A percentile compares a stretch with the other conserved stretches of the same genome.
Conservation (phyloP, 495 filamentous ascomycete genomes). For the Aspergillus egyptiacus region DNA sequence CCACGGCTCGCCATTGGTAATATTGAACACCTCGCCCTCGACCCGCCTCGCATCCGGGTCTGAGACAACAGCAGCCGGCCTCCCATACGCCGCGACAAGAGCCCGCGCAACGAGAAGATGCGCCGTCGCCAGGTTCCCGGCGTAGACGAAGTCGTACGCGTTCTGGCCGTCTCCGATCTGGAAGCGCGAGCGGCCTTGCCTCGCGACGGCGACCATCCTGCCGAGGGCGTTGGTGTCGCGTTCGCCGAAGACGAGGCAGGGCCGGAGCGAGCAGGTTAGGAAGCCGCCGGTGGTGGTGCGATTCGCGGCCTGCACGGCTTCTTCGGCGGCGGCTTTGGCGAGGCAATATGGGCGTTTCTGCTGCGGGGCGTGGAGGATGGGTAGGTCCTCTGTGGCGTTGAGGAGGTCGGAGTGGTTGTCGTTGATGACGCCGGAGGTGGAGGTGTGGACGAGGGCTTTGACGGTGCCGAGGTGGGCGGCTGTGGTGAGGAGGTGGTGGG, state of each 20-base stretch:
- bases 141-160: constrained; percentile 10
- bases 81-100: neutral
- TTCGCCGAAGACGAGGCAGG: constrained; percentile 6
- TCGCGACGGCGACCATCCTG: constrained; percentile 8
- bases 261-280: constrained; percentile 4
- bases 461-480: neutral
- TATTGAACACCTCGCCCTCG: constrained; percentile 10
- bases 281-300: neutral
- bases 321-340: constrained; percentile 11
- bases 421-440: constrained; percentile 12
- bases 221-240: constrained; percentile 6
- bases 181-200: neutral
- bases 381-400: constrained; percentile 1
- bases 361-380: constrained; percentile 6
- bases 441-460: constrained; percentile 6
- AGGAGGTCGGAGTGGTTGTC: constrained; percentile 12
- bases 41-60: neutral
- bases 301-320: constrained; percentile 9
- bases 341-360: constrained; percentile 12
- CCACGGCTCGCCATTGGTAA: constrained; percentile 9
- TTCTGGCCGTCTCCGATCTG: constrained; percentile 11
- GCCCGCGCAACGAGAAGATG: constrained; percentile 4
- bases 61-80: neutral
- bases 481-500: constrained; percentile 1
- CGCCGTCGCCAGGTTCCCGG: constrained; percentile 8